Evolutionary conservation across 441 rosid genomes (phyloP).

Genomic region (Theobroma grandiflorum): DNA sequence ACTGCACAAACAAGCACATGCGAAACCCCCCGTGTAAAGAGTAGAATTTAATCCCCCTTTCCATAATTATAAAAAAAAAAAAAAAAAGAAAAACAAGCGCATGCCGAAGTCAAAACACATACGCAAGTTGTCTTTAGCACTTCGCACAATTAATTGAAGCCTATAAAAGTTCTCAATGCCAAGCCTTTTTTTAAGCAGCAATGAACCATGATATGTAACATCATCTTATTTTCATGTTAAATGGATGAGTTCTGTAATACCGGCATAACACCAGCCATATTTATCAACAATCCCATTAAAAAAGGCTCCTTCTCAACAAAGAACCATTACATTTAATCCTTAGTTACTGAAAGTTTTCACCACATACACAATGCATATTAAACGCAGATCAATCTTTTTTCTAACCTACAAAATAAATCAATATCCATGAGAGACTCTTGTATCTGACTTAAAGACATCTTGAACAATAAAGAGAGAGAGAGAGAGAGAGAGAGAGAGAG

Average conservation of each 20-base stretch:
- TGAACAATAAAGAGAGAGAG: neutral
- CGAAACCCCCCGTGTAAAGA: no score
- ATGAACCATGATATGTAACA: neutral
- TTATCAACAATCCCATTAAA: neutral
- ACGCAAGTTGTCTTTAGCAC: neutral
- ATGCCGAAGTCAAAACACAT: neutral
- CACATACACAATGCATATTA: no score
- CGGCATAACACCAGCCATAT: neutral
- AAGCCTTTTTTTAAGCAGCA: neutral
- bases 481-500: neutral
- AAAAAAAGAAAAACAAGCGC: neutral
- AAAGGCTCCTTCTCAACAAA: neutral
- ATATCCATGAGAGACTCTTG: neutral
- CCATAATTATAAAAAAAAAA: no score
- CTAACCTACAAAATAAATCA: slow-evolving; percentile 3
- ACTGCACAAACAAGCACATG: neutral
- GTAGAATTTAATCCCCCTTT: no score
- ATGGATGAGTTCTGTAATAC: neutral
- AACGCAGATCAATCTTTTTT: neutral
- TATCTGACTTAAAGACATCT: neutral
- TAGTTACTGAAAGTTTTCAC: no score
- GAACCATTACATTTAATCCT: no score
- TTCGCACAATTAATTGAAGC: neutral
- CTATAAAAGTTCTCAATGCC: neutral
- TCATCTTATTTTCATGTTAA: neutral